A percentile compares a stretch with the other conserved stretches of the same genome.
Conservation (phyloP, 2,329 filamentous ascomycete species). For the Cercospora janseana region DNA sequence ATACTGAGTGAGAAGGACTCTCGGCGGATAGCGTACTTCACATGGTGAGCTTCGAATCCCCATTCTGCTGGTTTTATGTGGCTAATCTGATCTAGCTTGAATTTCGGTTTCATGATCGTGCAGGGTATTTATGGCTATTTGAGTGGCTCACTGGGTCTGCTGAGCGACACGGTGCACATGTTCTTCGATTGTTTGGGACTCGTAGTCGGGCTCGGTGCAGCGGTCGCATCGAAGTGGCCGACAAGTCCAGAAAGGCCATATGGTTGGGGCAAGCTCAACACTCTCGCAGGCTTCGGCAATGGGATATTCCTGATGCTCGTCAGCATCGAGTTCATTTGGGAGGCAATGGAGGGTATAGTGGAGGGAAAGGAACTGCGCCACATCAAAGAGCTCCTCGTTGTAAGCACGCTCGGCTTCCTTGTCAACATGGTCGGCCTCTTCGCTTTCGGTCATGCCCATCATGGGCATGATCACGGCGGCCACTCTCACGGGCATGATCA, state of each 20-base stretch:
- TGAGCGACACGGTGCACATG: conserved; percentile 99
- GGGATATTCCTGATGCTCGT: conserved; percentile 94
- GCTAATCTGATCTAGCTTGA: conserved; percentile 61
- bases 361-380: conserved; percentile 82
- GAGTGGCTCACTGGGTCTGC: conserved; percentile 88
- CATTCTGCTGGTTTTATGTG: background rate
- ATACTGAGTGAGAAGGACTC: conserved; percentile 91
- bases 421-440: conserved; percentile 93
- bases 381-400: conserved; percentile 80
- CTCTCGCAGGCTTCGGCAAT: conserved; percentile 91
- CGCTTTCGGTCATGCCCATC: conserved; percentile 66
- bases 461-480: conserved; percentile 42
- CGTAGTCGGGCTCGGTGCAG: conserved; percentile 82
- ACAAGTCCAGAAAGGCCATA: conserved; percentile 87
- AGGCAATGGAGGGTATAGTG: conserved; percentile 82
- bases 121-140: conserved; percentile 92
- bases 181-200: conserved; percentile 96
- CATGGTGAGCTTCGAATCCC: conserved; percentile 60
- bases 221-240: conserved; percentile 96
- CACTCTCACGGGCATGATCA: conserved; percentile 40
- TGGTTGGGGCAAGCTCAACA: conserved; percentile 95
- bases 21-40: conserved; percentile 94
- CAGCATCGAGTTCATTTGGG: conserved; percentile 92
- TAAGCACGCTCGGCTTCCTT: conserved; percentile 79
- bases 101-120: conserved; percentile 91